Base-by-base conservation (phyloP, 2,329 filamentous ascomycete genomes). In the Bipolaris gigantea region DNA sequence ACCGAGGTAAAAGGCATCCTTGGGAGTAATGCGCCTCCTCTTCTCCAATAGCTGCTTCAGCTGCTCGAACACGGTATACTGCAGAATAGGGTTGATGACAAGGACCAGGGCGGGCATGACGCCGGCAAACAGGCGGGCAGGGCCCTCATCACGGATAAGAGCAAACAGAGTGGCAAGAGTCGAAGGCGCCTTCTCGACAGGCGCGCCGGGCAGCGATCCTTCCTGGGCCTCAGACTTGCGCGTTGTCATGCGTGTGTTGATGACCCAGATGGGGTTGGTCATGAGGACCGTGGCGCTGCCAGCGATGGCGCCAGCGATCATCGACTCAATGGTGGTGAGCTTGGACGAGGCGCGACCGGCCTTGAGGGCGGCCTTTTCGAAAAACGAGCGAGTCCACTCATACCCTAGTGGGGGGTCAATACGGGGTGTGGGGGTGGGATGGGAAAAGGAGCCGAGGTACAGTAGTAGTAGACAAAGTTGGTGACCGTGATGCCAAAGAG, bases 401-500 rank as follows among this genome's bases (percentile, higher is more conserved):
- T 97, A 99, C 93, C 85, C 80, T 82, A 41, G n/a, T 8, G 32
- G 41, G 41, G 41, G 18, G 43, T 61, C 25, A 65, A 51, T 36
- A 46, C 21, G 13, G 2, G 5, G 11, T n/a, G 27, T 36, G 16
- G 30, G 18, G 19, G 25, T 27, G 10, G 10, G 9, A 39, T 5
- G 43, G 6, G 23, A 33, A 18, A 18, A 5, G 40, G 30, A n/a
- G 30, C 44, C 21, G 18, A 56, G 72, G 32, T 63, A 81, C 90
- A 99, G 82, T 97, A 99, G 80, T 99, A 99, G 83, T 99, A 99
- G 43, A 99, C 93, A 74, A 99, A 99, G 81, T 99, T 99, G 67
- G 94, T 99, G 65, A 99, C 88, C 76, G 89, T 94, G 80, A 99
- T 97, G 74, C 94, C 94, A 76, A 99, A 97, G 41, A 99, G 82